Evolutionary conservation across 164 flowering plant species (phyloP), one percentile per base, ranked within the genome.

Genomic region (Warburgia ugandensis): DNA sequence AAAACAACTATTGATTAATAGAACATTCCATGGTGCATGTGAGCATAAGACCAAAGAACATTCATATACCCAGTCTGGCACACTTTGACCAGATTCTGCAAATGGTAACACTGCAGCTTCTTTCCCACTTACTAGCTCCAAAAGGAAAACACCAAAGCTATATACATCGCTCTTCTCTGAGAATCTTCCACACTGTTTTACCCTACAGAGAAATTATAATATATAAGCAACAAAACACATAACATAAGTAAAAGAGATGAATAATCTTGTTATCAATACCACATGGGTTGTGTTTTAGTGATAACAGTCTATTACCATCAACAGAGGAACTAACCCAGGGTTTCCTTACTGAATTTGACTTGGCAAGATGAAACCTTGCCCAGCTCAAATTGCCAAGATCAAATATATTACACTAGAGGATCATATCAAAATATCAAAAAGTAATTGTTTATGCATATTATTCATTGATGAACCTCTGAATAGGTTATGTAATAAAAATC

Each of bases 101-200:
- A 72, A 54, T 22, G 38, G 48, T 22, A 54, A 45, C 37, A 64
- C 70, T 54, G 62, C 53, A 30, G 96, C 96, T 76, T 83, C 85
- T 41, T 57, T 71, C 22, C 97, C 97, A 16, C 86, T 80, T 16
- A 84, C 68, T 38, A 90, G 52, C 72, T 90, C 97, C 66, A 90
- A 58, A 53, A 90, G 82, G 66, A 90, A 90, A 45, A 90, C 84
- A 35, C 94, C 97, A 60, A 79, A 90, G 62, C 94, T 81, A 62
- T 82, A 90, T 14, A 80, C 83, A 56, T 90, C 95, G 59, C 94
- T 83, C 64, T 79, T 82, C 17, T 86, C 91, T 1, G 94, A 84
- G 63, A 80, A 84, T 44, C 77, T 71, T 64, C 85, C 69, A 61
- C 77, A 83, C 56, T 90, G 89, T 59, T 48, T 74, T 59, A 76